Evolutionary conservation across 192 early-diverging fungal genomes (phyloP), one percentile per base, ranked within the genome.

Genomic region (Gamsiella multidivaricata): DNA sequence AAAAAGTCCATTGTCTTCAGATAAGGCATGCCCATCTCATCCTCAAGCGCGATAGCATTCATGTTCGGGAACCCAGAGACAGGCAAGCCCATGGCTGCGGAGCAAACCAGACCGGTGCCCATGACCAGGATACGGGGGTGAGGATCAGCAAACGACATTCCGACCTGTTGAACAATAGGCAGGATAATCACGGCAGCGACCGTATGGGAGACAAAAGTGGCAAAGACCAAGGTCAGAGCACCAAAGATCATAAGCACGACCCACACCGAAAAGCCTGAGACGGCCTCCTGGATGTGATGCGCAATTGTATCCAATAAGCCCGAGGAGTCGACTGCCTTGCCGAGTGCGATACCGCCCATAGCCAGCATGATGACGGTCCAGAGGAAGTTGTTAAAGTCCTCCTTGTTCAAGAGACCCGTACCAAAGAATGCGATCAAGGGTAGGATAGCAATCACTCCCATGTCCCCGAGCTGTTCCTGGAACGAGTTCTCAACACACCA

Each of bases 41-140:
- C 89, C 63, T 92, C 91, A 42, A 86, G 66, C 22, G 87, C 85
- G 34, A 91, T 85, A 18, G 91, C 92, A 55, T 88, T 88, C 90
- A 94, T 91, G 69, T 94, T 94, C 10, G 92, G 92, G 79, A 88
- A 94, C 5, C 89, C 89, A 2, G 88, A 90, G n/a, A 94, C 90
- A 6, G 92, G 92, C 0, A 94, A 76, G 41, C 85, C 90, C 91
- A 93, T 93, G 2, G 89, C 91, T 15, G 85, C 88, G 9, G 88
- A 90, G 70, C 82, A 85, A 12, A 81, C 58, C 28, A 87, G 56
- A 65, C 88, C 87, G 26, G 88, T 82, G 28, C 87, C 88, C 91
- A 94, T 91, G 41, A 94, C 90, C 57, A 94, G 68, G 47, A 89
- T 83, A 15, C 86, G 71, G 32, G 92, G 85, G 54, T 89, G 85